phyloP scores from a whole-genome alignment of 805 yeast species.

The Brettanomyces bruxellensis region DNA sequence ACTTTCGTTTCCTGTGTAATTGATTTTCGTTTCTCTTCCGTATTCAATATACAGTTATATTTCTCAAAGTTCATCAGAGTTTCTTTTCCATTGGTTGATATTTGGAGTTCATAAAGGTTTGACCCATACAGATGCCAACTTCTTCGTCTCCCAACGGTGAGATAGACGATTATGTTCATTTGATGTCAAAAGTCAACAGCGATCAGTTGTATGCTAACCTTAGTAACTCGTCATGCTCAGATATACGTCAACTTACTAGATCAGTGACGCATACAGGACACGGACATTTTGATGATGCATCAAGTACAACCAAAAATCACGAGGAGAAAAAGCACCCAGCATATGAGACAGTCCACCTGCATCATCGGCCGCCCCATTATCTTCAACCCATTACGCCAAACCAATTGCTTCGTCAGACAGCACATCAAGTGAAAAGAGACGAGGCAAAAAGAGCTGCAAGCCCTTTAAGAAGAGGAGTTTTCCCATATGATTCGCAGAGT shows the following conservation, averaged over 20 bases:
- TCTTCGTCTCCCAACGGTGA: not conserved
- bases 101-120: too few species aligned
- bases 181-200: not conserved
- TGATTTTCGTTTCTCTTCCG: too few species aligned
- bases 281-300: constrained; percentile 1
- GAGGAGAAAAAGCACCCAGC: constrained; percentile 2
- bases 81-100: too few species aligned
- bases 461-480: constrained; percentile 3
- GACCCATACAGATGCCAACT: not conserved
- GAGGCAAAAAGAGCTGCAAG: not conserved
- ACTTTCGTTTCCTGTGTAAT: too few species aligned
- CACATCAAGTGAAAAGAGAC: not conserved
- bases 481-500: not conserved
- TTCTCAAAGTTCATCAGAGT: too few species aligned
- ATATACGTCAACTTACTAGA: constrained; percentile 10
- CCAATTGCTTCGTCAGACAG: constrained; percentile 6
- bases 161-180: not conserved
- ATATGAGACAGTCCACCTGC: constrained; percentile 18
- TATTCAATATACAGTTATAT: too few species aligned
- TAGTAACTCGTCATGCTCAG: constrained; percentile 2
- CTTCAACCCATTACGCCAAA: constrained; percentile 17
- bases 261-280: constrained; percentile 19
- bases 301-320: constrained; percentile 3
- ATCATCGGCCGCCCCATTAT: constrained; percentile 8
- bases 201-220: not conserved